Evolutionary conservation across 2,329 filamentous ascomycete species (phyloP).

Genomic region (Paramyrothecium roridum): DNA sequence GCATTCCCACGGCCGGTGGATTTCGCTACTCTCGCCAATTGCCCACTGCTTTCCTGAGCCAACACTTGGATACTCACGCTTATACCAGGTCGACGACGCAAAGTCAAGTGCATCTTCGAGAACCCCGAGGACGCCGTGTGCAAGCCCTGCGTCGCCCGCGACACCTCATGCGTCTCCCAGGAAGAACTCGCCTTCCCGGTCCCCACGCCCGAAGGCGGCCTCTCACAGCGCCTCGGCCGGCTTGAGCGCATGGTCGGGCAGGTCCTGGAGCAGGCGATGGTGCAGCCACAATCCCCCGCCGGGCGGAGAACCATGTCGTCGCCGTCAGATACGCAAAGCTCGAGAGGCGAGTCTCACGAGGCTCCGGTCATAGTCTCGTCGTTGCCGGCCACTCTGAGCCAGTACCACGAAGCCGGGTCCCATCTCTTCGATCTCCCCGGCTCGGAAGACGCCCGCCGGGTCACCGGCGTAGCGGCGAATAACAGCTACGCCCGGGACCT

Average conservation of each 20-base stretch:
- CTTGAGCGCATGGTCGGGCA: constrained; percentile 45
- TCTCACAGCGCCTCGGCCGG: constrained; percentile 39
- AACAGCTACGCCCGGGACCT: no score
- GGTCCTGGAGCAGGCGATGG: constrained; percentile 32
- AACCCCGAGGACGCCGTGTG: constrained; percentile 38
- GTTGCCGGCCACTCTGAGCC: no score
- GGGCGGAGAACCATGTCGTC: constrained; percentile 5
- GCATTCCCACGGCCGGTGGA: no score
- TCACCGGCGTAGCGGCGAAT: no score
- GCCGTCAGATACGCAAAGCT: constrained; percentile 17
- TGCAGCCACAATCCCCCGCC: neutral
- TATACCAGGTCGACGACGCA: constrained; percentile 37
- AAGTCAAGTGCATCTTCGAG: constrained; percentile 48
- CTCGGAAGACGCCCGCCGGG: no score
- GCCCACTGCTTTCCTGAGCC: neutral
- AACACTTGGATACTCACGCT: neutral
- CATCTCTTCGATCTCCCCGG: no score
- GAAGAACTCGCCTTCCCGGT: constrained; percentile 33
- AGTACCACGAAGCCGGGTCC: no score
- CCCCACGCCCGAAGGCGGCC: constrained; percentile 32
- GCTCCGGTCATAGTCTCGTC: neutral
- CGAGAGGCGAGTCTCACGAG: constrained; percentile 14
- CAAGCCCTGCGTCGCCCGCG: constrained; percentile 40
- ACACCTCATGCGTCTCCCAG: constrained; percentile 41
- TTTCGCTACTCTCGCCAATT: neutral